Evolutionary conservation across 805 yeast species (phyloP), one percentile per base, ranked within the genome.

Genomic region (Cyberlindnera xylosilytica): DNA sequence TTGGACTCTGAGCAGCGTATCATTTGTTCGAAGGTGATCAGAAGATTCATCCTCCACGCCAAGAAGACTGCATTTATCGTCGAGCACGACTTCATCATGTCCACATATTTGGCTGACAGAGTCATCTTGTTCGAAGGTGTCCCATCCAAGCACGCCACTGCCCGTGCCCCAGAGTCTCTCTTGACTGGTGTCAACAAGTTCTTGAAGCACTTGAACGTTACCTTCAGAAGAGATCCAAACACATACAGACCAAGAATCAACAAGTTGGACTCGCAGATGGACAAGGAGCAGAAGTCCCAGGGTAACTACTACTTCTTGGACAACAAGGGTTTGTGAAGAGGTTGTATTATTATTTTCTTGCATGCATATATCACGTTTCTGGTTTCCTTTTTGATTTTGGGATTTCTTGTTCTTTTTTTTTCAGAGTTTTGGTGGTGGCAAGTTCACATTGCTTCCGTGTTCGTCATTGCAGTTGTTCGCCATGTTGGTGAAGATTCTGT

Each of bases 41-140:
- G 97, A 79, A 84, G 97, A 69, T 93, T 89, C 63, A 87, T 93
- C 61, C 73, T 93, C 65, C 99, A 93, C 65, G 80, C 97, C 56
- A 90, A 91, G 76, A 93, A 91, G 78, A 91, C 98, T 35, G 99
- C 99, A n/a, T 93, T 93, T 66, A 76, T 93, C 58, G 99, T 93
- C 46, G 99, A 93, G 83, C 99, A 93, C 81, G 99, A 93, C 79
- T 93, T 93, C 79, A 93, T 93, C 74, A 93, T 93, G 99, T 98
- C 99, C 52, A 93, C 99, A 15, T 93, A 93, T 66, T 78, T 93
- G 75, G 99, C 99, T 51, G 99, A 93, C 70, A 81, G 95, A 63
- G 99, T 93, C 58, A 91, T 93, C 78, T 98, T 93, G 44, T 93
- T 91, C 61, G 99, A 93, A 68, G 99, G 99, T 68, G 60, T 70